Base-by-base conservation (phyloP, 768 basidiomycete genomes). In the Neoboletus subvelutipes region DNA sequence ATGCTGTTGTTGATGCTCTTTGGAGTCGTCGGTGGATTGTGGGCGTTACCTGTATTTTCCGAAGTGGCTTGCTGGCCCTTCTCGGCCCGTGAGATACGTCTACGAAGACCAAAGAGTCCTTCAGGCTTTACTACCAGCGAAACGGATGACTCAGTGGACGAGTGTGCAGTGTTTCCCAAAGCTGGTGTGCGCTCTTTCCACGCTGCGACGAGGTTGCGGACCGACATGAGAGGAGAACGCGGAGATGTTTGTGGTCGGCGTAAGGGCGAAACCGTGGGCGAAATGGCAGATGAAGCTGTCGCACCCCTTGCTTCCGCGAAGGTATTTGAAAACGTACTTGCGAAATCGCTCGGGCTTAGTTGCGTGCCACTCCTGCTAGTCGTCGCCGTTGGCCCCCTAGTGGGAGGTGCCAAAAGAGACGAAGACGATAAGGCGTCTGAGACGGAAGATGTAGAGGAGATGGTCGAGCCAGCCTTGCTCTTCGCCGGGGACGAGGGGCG, bases 121-220 rank as follows among this genome's bases (percentile, higher is more conserved):
- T 75, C 68, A 9, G 62, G 37, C 31, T 58, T 63, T 18, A 56
- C 41, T 6, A 73, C 71, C 10, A 77, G 73, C 13, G 80, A 77
- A 43, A 70, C 64, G 1, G 74, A 74, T 1, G 79, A 78, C 1
- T 72, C 76, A 2, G 73, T 72, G 3, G 75, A 62, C 1, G 77
- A 74, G 37, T 76, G 73, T 0, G 64, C 40, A 6, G 46, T 11
- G 17, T 72, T 64, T 3, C 72, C 72, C 13, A 75, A 58, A 22
- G 77, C 75, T 0, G 79, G 86, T 0, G 87, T 86, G 20, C 87
- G 81, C 58, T 90, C 87, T 67, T 90, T 92, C 89, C 90, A 93
- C 9, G 86, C 77, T 0, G 84, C 82, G 8, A 93, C 86, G 39
- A 92, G 83, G 60, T 92, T 92, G 33, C 88, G 81, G 24, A 93